Base-by-base conservation (phyloP, 192 early-diverging fungal genomes). In the Coemansia sp. region DNA sequence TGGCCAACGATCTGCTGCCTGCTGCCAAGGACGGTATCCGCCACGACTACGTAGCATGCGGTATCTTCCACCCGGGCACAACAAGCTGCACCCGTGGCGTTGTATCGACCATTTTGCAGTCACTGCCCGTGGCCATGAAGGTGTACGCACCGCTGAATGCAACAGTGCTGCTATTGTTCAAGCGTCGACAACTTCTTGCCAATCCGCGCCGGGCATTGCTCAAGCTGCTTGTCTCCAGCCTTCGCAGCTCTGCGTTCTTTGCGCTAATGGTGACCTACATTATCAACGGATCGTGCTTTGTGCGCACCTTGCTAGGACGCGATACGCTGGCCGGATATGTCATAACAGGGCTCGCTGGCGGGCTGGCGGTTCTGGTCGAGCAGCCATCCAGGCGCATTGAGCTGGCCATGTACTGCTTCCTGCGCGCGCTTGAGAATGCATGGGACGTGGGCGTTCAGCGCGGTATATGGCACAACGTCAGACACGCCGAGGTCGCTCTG, bases 351-450 rank as follows among this genome's bases (percentile, higher is more conserved):
- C 49, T 87, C 12, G 49, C 85, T 1, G 76, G 83, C 20, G 88
- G 88, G 0, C 67, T 82, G 10, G 82, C 86, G 2, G 80, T 87
- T 34, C 68, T 91, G n/a, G 71, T 87, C 5, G 90, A 91, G 69
- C 76, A 83, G 5, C 82, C 79, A 14, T 84, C 87, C 5, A 85
- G 90, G 36, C 87, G 87, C 45, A 63, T 88, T 70, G 94, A 96
- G 67, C 77, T 96, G 38, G 92, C 86, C 14, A 75, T 96, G 71
- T 96, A 96, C 69, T 91, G 89, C 66, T 70, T 93, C 30, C 86
- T 93, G 48, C 86, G 93, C 42, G 92, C 92, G 0, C 49, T 94
- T 32, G 92, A 92, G 69, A 82, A 85, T 7, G 68, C 80, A 7
- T 94, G 91, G 92, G 85, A 87, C 11, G 66, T 85, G 51, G 77